A percentile compares a stretch with the other conserved stretches of the same genome.
phyloP scores from a whole-genome alignment of 2,329 filamentous ascomycete species.

The Fusarium sp. region DNA sequence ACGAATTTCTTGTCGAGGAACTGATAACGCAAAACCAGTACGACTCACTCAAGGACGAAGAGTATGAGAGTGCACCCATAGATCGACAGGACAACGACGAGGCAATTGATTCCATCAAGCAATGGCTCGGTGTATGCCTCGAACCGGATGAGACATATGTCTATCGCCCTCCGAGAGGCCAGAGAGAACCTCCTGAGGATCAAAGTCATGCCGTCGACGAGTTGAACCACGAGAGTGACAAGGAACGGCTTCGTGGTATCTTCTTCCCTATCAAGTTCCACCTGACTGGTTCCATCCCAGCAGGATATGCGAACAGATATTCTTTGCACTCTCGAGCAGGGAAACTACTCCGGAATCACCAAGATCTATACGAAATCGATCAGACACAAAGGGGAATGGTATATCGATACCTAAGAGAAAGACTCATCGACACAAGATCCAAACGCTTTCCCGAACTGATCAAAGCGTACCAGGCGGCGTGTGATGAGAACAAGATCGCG shows the following conservation, averaged over 20 bases:
- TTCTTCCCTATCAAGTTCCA: constrained; percentile 49
- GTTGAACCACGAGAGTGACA: constrained; percentile 34
- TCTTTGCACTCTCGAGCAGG: constrained; percentile 29
- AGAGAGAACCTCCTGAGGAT: constrained; percentile 14
- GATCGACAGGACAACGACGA: neutral
- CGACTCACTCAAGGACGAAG: constrained; percentile 57
- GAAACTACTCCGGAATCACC: constrained; percentile 16
- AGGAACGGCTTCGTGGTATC: constrained; percentile 66
- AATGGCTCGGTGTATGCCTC: constrained; percentile 33
- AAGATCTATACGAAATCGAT: constrained; percentile 72
- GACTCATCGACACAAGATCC: constrained; percentile 61
- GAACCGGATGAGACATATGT: constrained; percentile 38
- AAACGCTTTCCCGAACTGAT: constrained; percentile 61
- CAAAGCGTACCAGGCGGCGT: constrained; percentile 60
- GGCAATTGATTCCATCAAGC: constrained; percentile 8
- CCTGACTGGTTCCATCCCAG: constrained; percentile 29
- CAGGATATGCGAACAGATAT: constrained; percentile 5
- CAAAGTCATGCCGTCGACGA: neutral
- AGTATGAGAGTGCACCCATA: constrained; percentile 35
- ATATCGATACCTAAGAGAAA: constrained; percentile 72
- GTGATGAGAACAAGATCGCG: constrained; percentile 64
- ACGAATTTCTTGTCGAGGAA: constrained; percentile 62
- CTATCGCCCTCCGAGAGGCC: constrained; percentile 36
- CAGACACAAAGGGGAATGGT: constrained; percentile 67
- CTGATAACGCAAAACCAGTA: constrained; percentile 73